Evolutionary conservation across 2,329 filamentous ascomycete species (phyloP).

Genomic region (Diaporthe capsici): DNA sequence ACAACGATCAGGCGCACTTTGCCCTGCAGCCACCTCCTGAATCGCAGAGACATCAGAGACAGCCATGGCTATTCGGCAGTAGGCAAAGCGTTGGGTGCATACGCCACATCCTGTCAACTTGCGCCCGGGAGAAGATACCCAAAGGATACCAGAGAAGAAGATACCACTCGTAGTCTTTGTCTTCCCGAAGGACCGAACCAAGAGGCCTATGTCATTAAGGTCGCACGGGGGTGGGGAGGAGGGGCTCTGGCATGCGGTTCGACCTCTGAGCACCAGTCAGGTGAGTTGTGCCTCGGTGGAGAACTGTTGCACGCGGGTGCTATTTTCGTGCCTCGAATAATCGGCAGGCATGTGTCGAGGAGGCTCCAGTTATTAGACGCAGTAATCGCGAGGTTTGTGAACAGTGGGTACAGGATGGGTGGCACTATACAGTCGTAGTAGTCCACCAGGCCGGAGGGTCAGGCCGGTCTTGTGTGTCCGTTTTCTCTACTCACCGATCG

Average conservation of each 20-base stretch:
- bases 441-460: conserved; percentile 11
- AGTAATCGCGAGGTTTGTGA: conserved; percentile 31
- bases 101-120: conserved; percentile 18
- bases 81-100: neutral
- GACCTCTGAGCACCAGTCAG: conserved; percentile 5
- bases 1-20: neutral
- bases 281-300: conserved; percentile 5
- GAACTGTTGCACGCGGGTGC: conserved; percentile 31
- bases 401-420: conserved; percentile 21
- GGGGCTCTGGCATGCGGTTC: conserved; percentile 2
- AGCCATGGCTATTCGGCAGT: neutral
- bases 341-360: conserved; percentile 26
- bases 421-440: conserved; percentile 4
- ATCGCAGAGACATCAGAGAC: conserved; percentile 20
- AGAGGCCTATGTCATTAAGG: conserved; percentile 1
- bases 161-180: neutral
- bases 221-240: conserved; percentile 24
- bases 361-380: conserved; percentile 36
- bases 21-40: conserved; percentile 15
- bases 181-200: neutral
- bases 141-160: neutral
- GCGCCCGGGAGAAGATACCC: neutral
- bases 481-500: conserved; percentile 1
- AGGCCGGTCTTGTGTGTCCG: conserved; percentile 6
- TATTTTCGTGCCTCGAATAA: conserved; percentile 36